These are phyloP conservation scores for Grigorovia yakushimaensis DNA, from an alignment of 805 yeast species.

Conservation along the genomic window DNA sequence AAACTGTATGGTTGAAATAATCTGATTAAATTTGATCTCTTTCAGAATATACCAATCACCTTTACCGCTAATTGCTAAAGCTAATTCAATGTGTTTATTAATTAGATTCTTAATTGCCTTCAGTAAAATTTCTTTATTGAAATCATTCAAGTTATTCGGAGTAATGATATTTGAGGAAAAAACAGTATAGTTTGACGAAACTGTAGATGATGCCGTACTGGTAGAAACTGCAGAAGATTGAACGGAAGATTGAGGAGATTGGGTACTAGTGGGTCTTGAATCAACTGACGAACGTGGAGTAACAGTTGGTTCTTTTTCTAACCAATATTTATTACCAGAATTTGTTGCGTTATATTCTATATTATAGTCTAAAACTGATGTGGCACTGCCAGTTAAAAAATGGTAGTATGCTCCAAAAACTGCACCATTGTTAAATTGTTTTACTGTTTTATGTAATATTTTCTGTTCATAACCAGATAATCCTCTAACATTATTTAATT, in stretches of 20 bases:
- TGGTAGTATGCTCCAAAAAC: constrained; percentile 12
- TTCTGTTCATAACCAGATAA: constrained; percentile 20
- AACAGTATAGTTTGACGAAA: neutral
- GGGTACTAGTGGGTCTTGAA: constrained; percentile 2
- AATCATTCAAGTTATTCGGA: neutral
- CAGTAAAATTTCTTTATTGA: constrained; percentile 11
- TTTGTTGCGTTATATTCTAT: too few species aligned
- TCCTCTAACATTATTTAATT: constrained; percentile 18
- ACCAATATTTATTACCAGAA: constrained; percentile 9
- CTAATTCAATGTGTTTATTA: constrained; percentile 16
- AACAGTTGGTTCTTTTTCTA: constrained; percentile 20
- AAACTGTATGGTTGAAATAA: constrained; percentile 18
- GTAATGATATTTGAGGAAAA: neutral
- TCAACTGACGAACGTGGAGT: constrained; percentile 10
- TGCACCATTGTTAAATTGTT: constrained; percentile 21
- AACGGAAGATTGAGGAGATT: neutral
- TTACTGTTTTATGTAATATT: constrained; percentile 15
- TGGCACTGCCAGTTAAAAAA: neutral
- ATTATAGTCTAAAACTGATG: too few species aligned
- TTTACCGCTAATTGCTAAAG: constrained; percentile 17
- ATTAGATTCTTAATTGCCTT: constrained; percentile 17
- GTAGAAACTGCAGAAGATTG: neutral
- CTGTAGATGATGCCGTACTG: neutral
- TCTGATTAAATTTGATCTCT: constrained; percentile 14
- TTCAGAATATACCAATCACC: constrained; percentile 16